A percentile compares a stretch with the other conserved stretches of the same genome.
Conservation (phyloP, 352 stramenopile genomes). For the Phytophthora hybrid region DNA sequence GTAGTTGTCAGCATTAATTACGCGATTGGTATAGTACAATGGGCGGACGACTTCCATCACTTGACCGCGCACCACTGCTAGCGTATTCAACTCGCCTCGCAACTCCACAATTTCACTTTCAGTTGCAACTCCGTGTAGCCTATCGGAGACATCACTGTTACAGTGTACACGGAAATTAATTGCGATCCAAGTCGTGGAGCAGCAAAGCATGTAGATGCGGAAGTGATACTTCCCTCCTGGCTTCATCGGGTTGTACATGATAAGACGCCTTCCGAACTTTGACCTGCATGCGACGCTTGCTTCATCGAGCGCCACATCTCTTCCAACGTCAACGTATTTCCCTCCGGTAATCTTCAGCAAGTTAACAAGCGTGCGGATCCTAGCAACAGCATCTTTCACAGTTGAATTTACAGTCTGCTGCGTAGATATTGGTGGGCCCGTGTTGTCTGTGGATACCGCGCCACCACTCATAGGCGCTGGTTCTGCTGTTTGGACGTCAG, state of each 20-base stretch:
- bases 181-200: constrained; percentile 37
- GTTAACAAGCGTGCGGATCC: constrained; percentile 24
- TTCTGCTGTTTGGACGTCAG: too few relatives aligned
- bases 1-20: too few relatives aligned
- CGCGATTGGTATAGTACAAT: too few relatives aligned
- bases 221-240: constrained; percentile 44
- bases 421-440: too few relatives aligned
- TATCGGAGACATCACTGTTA: constrained; percentile 28
- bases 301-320: constrained; percentile 39
- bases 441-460: too few relatives aligned
- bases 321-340: constrained; percentile 36
- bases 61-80: too few relatives aligned
- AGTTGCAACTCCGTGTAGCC: constrained; percentile 17
- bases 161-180: constrained; percentile 43
- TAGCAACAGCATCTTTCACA: too few relatives aligned
- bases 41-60: too few relatives aligned
- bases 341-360: constrained; percentile 31
- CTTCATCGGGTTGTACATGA: constrained; percentile 44
- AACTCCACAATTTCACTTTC: not conserved
- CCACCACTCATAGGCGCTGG: too few relatives aligned
- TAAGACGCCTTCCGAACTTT: constrained; percentile 37
- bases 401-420: too few relatives aligned
- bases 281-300: constrained; percentile 35
- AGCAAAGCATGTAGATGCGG: constrained; percentile 42
- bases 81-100: not conserved